Evolutionary conservation across 1,284 basidiomycete genomes (phyloP), one percentile per base, ranked within the genome.

Genomic region (Cutaneotrichosporon sp.): DNA sequence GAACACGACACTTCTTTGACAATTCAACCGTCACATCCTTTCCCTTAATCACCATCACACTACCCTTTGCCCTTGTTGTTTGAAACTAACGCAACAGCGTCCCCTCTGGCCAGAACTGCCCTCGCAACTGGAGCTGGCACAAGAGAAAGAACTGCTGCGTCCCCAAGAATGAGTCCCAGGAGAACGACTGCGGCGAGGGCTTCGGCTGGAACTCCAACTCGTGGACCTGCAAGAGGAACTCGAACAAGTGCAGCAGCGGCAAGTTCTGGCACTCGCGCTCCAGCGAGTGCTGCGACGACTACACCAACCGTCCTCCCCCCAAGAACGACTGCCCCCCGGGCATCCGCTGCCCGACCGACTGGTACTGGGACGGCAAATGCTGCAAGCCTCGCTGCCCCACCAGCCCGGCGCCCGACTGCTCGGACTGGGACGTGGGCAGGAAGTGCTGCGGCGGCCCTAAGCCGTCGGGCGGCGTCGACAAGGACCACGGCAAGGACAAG

Each of bases 141-240:
- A 16, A 16, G n/a, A 8, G 18, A 4, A 24, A 50, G 55, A 33
- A 14, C 56, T 52, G 49, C 56, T 51, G 56, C 24, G 36, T 58
- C 16, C 49, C 56, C 7, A 16, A 10, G 22, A 20, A 27, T 20
- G 20, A 25, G 34, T 34, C 27, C n/a, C 20, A 45, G 27, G 20
- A 42, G 24, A 71, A 71, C 60, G 73, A 76, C 62, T 77, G 76
- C 58, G 72, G 74, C 54, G 75, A 75, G 67, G 71, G 75, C 38
- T 76, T 68, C 66, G 63, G 56, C n/a, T 79, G 67, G 66, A 67
- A 70, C 64, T 55, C 61, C 22, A 59, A 67, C 36, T 51, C 56
- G 25, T 67, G 67, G 60, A 59, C 62, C 29, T 68, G 68, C 59
- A 53, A 50, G 24, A 14, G 45, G 31, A 20, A 56, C 49, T 13